phyloP scores from a whole-genome alignment of 306 rosid species.

The Urtica urens region DNA sequence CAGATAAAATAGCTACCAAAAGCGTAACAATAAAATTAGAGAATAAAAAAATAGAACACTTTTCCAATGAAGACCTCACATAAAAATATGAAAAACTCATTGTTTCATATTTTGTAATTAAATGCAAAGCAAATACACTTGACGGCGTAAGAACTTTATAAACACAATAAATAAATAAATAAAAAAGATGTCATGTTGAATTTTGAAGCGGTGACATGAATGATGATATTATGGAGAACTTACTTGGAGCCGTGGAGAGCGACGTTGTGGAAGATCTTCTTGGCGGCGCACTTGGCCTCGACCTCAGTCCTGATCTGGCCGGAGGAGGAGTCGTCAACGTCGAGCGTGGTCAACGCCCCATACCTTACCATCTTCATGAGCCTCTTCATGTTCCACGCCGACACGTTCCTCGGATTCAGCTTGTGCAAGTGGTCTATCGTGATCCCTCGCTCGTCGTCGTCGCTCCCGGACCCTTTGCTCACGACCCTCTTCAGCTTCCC shows the following conservation, averaged over 20 bases:
- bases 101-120: no score
- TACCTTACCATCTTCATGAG: slow-evolving; percentile 56
- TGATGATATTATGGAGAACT: no score
- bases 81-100: no score
- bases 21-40: no score
- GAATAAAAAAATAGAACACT: no score
- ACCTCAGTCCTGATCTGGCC: slow-evolving; percentile 56
- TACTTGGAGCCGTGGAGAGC: slow-evolving; percentile 65
- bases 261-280: slow-evolving; percentile 71
- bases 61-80: no score
- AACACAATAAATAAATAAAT: no score
- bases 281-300: slow-evolving; percentile 75
- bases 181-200: no score
- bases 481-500: slow-evolving; percentile 32
- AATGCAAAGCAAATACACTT: no score
- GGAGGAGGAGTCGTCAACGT: slow-evolving; percentile 31
- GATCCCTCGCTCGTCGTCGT: slow-evolving; percentile 43
- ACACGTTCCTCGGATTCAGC: slow-evolving; percentile 61
- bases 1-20: no score
- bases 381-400: slow-evolving; percentile 97
- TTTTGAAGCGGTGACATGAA: no score
- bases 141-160: no score
- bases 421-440: slow-evolving; percentile 63
- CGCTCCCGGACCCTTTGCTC: slow-evolving; percentile 24
- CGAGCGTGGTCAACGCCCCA: slow-evolving; percentile 58